Evolutionary conservation across 2,329 filamentous ascomycete genomes (phyloP), one percentile per base, ranked within the genome.

Genomic region (Helicocarpus griseus): DNA sequence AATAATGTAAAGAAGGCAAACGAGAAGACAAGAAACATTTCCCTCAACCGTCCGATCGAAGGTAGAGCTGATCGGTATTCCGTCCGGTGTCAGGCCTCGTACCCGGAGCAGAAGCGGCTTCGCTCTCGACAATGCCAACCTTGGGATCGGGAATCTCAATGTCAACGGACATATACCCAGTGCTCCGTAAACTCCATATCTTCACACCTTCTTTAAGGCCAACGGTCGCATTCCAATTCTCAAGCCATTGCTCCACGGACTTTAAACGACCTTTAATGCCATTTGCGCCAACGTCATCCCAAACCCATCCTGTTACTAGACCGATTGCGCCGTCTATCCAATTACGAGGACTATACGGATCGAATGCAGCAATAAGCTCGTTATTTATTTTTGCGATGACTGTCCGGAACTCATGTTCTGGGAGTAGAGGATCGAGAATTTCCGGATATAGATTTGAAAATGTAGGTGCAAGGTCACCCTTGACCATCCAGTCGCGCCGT

Each of bases 391-490:
- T 86, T 53, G 89, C 82, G 51, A 98, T 81, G 28, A 97, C 73
- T 9, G 77, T 77, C 3, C 93, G 82, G 63, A 98, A 98, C 60
- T 95, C 88, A 53, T 85, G 83, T 67, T 98, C 93, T 1, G 81
- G 78, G 40, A 98, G 72, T 29, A 90, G 81, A 0, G 89, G 88
- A 58, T 96, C 90, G 6, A 98, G 75, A 53, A 98, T 95, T 65
- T 98, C 93, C 0, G 93, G 93, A 62, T 98, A 98, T 2, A 96
- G 76, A 61, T 97, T 96, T 14, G 88, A 93, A 65, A 94, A 97
- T 0, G 90, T 89, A 0, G 93, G 93, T 1, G 90, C 91, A 26
- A 95, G 73, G 67, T 98, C 93, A 33, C 91, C 93, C 54, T 84
- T 80, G 28, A 90, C 69, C 70, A 97, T 84, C 87, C 90, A 98